Evolutionary conservation across 305 asterid genomes (phyloP), one percentile per base, ranked within the genome.

Genomic region (Fraxinus velutina): DNA sequence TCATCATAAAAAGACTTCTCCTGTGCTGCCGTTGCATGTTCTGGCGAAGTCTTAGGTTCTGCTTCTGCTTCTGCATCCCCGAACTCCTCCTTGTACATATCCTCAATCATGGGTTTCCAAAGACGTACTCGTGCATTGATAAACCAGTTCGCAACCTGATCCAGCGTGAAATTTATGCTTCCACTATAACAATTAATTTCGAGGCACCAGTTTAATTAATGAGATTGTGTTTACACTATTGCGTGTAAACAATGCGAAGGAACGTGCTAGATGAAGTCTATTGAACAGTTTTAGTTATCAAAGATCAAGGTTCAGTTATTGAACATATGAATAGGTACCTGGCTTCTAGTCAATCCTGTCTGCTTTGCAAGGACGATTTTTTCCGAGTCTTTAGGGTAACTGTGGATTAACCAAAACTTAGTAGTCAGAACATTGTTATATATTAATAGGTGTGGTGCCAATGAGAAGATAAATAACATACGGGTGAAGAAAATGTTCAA

Each of bases 401-500:
- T 92, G 90, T 72, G 9, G 66, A 80, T 30, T 10, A 15, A 79
- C 80, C 80, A 78, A 81, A 81, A 36, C 24, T 6, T 24, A 37
- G 80, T 2, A 47, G 66, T 36, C 66, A 75, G 42, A 17, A 76
- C n/a, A 55, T 30, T 55, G 3, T 44, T 22, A 22, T 0, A 9
- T 36, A 83, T 2, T 62, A 50, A 75, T 7, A 36, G 24, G 52
- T 10, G 52, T 8, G 32, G 57, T 36, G 78, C n/a, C 29, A 6
- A 79, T 47, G 77, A 75, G 52, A 57, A 70, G 70, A 5, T 68
- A 30, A 44, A 64, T 1, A 71, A 78, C 96, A 32, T 90, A 94
- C 97, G 98, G 97, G 86, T 94, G 91, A 84, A 94, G 97, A 82
- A 94, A 94, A 87, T 94, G 97, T 76, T 94, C 97, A 36, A 94